Conservation (phyloP, 257 asterid genomes). For the Plantago major region DNA sequence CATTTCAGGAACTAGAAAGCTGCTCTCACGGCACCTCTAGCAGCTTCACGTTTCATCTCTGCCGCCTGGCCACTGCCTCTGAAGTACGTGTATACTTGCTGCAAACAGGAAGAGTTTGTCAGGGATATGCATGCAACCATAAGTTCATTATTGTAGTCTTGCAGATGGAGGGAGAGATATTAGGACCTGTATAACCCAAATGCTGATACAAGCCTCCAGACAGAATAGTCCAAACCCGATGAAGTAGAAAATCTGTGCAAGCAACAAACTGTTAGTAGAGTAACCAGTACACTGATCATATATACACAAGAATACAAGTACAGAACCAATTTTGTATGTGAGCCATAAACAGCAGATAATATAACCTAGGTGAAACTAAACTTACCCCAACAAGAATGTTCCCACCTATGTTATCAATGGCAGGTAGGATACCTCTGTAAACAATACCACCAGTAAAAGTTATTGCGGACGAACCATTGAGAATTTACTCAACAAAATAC, state of each 20-base stretch:
- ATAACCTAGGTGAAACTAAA: conserved; percentile 7
- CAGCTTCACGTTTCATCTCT: conserved; percentile 86
- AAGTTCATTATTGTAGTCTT: not conserved
- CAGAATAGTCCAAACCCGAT: conserved; percentile 92
- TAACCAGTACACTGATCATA: not conserved
- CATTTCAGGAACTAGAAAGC: conserved; percentile 23
- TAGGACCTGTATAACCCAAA: conserved; percentile 95
- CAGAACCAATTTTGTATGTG: no score
- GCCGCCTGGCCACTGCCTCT: conserved; percentile 96
- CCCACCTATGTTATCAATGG: conserved; percentile 76
- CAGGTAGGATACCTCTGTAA: conserved; percentile 92
- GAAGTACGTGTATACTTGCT: conserved; percentile 94
- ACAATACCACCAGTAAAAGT: conserved; percentile 9
- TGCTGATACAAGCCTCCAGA: conserved; percentile 77
- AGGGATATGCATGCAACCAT: not conserved
- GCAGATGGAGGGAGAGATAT: not conserved
- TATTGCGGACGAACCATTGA: conserved; percentile 7
- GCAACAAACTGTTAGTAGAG: conserved; percentile 14
- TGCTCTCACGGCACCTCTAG: conserved; percentile 55
- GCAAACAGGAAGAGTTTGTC: conserved; percentile 19
- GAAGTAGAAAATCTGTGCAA: conserved; percentile 78
- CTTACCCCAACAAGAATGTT: conserved; percentile 88
- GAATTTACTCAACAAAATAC: not conserved
- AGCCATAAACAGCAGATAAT: not conserved
- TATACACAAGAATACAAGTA: no score